Evolutionary conservation across 179 eudicot species (phyloP).

Genomic region (Silene coronaria): DNA sequence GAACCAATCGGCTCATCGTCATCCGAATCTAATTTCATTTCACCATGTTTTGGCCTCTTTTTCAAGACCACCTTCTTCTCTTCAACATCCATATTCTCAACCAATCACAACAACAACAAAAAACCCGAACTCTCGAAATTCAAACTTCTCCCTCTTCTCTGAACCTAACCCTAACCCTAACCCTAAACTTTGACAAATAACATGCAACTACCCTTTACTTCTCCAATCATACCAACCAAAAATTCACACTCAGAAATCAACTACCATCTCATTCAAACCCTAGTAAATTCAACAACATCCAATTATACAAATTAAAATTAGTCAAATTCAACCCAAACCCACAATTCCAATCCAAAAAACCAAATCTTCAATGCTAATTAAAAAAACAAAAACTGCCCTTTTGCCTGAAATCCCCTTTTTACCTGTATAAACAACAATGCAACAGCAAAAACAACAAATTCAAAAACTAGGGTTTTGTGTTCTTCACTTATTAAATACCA

Average conservation of each 20-base stretch:
- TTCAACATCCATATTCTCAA: slow-evolving; percentile 52
- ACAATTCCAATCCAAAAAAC: slow-evolving; percentile 23
- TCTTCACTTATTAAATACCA: slow-evolving; percentile 1
- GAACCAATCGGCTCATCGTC: slow-evolving; percentile 85
- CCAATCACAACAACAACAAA: slow-evolving; percentile 11
- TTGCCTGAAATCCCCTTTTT: slow-evolving; percentile 9
- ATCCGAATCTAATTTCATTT: slow-evolving; percentile 48
- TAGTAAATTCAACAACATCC: slow-evolving; percentile 18
- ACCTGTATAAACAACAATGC: slow-evolving; percentile 24
- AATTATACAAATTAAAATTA: slow-evolving; percentile 17
- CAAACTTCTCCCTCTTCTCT: not conserved
- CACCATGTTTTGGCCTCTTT: slow-evolving; percentile 45
- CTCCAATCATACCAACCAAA: slow-evolving; percentile 14
- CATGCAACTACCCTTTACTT: slow-evolving; percentile 12
- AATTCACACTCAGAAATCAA: slow-evolving; percentile 22
- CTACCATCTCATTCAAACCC: not conserved
- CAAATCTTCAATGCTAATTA: slow-evolving; percentile 23
- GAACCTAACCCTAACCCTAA: slow-evolving; percentile 13
- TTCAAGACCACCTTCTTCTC: slow-evolving; percentile 44
- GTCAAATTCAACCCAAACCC: slow-evolving; percentile 21
- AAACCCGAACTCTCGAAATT: slow-evolving; percentile 4
- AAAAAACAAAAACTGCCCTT: slow-evolving; percentile 3
- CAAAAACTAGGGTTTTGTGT: slow-evolving; percentile 29
- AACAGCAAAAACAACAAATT: slow-evolving; percentile 17
- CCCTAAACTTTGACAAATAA: slow-evolving; percentile 12